Evolutionary conservation across 2,329 filamentous ascomycete species (phyloP), one percentile per base, ranked within the genome.

Genomic region (Mariannaea sp.): DNA sequence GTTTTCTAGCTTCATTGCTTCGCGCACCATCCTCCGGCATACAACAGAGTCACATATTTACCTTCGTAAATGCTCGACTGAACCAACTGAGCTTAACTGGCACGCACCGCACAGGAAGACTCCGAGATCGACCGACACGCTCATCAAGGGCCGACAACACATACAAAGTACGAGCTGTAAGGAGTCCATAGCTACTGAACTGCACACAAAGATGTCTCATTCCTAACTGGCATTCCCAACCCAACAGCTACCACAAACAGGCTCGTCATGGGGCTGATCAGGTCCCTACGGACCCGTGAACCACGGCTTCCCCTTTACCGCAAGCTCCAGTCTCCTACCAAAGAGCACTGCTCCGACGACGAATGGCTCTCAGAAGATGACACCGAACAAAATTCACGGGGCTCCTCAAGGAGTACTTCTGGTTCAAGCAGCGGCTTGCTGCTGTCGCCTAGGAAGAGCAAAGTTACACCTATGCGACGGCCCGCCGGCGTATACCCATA

Each of bases 371-470:
- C 33, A 17, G 33, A 30, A 6, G 29, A 36, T 5, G 33, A 36
- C 33, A 17, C 17, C 33, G 77, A 30, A 74, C 81, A 48, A 40
- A 61, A 42, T 67, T 77, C 47, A 74, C 77, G 63, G 71, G 78
- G 53, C 53, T 79, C 79, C 57, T 89, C 87, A 5, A 80, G 84
- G 51, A 75, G 78, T 35, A 77, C 73, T 14, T 80, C 79, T 2
- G 75, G 73, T 13, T 75, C 76, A 9, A 67, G 72, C 3, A 75
- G 73, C 9, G 71, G 74, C 50, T 67, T 75, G 7, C 69, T 78
- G 27, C 79, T 82, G 68, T 66, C 77, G 32, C 72, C 76, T 3
- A 78, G 73, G 45, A 70, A 71, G 56, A 64, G 57, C 43, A 64
- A 58, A 33, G 57, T 46, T 14, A 59, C 54, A 20, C 59, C 55